phyloP scores from a whole-genome alignment of 192 early-diverging fungal species.

The Podila minutissima region DNA sequence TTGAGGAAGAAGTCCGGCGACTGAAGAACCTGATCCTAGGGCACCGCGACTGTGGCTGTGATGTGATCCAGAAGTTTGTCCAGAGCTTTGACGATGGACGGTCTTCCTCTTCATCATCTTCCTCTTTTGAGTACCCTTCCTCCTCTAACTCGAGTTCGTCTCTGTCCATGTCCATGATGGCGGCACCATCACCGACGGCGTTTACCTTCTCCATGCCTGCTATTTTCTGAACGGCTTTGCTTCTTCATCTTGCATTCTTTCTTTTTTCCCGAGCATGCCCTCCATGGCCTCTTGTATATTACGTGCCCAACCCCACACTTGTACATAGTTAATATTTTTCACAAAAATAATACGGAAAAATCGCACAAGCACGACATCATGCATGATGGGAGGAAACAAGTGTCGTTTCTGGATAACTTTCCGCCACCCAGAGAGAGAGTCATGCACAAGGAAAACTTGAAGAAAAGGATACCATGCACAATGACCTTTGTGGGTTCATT shows the following conservation, averaged over 20 bases:
- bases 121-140: too few relatives aligned
- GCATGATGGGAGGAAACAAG: too few relatives aligned
- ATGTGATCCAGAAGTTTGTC: constrained; percentile 45
- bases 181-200: too few relatives aligned
- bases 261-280: neutral
- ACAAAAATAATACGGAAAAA: neutral
- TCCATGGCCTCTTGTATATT: neutral
- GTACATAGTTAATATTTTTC: neutral
- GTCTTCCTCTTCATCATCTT: neutral
- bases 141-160: neutral
- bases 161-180: too few relatives aligned
- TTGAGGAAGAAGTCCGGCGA: constrained; percentile 37
- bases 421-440: too few relatives aligned
- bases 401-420: too few relatives aligned
- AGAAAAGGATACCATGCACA: too few relatives aligned
- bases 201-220: constrained; percentile 2
- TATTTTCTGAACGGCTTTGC: neutral
- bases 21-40: constrained; percentile 42
- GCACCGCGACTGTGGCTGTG: constrained; percentile 41
- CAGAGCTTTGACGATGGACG: constrained; percentile 9
- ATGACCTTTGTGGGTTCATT: too few relatives aligned
- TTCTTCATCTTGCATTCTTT: neutral
- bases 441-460: too few relatives aligned
- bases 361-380: neutral
- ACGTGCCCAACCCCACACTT: neutral